Evolutionary conservation across 495 filamentous ascomycete species (phyloP), one percentile per base, ranked within the genome.

Genomic region (Immersiella caudata): DNA sequence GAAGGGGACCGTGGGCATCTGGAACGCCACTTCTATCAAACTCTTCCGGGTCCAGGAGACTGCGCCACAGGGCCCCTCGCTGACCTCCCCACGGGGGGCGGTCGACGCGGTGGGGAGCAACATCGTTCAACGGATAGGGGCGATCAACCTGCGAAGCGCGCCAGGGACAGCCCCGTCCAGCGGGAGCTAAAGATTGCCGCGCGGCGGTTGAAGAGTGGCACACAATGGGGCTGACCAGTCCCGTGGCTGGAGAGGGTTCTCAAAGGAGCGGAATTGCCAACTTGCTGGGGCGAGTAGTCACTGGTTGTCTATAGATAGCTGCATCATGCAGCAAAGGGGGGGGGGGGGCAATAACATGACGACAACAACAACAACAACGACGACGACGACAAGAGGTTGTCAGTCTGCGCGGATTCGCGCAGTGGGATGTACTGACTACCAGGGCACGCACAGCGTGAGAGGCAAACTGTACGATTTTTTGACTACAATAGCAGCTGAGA

Each of bases 71-170:
- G 92, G 93, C 0, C 94, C 94, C 6, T 91, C 89, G 9, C 77
- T 99, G 51, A 86, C 92, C 46, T 90, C 88, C 21, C 95, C 95
- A 0, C 86, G 93, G 68, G 95, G 95, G 3, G 95, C 94, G 0
- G 96, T 99, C 3, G 95, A 99, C 79, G 95, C 95, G 0, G 93
- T 99, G 11, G 95, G 95, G 0, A 95, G 88, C 72, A 96, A 93
- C 67, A 86, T 99, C 49, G 94, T 97, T 55, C 89, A 90, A 69
- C 82, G 94, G 55, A 91, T 99, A 66, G 93, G 94, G 3, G 89
- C 87, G 65, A 85, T 97, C 62, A 92, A 85, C 70, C 73, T 84
- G 29, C 75, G 82, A n/a, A 82, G 81, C 18, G 68, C 68, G 14
- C 66, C 66, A 8, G 60, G 36, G 18, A n/a, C 68, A 51, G n/a